These are phyloP conservation scores for Zymoseptoria passerinii DNA, from an alignment of 2,329 filamentous ascomycete genomes.

Conservation along the genomic window DNA sequence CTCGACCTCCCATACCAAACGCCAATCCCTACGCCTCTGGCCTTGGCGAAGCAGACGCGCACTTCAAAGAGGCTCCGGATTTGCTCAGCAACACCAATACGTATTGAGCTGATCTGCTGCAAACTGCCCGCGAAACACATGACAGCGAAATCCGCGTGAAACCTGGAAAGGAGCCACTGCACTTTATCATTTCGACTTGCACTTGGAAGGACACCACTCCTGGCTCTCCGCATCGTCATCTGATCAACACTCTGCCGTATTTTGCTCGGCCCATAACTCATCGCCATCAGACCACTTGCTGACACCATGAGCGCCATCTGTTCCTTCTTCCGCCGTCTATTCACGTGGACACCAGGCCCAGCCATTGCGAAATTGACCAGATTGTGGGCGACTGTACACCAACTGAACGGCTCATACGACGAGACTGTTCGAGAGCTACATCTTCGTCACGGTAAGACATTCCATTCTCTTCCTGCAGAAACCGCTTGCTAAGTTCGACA, in stretches of 20 bases:
- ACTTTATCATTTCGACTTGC: background rate
- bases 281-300: background rate
- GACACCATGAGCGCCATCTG: background rate
- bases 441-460: slow-evolving; percentile 8
- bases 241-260: background rate
- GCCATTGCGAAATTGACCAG: slow-evolving; percentile 15
- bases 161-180: background rate
- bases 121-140: background rate
- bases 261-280: background rate
- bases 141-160: background rate
- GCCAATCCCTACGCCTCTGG: background rate
- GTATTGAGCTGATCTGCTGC: background rate
- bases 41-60: background rate
- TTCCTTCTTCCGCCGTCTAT: slow-evolving; percentile 2
- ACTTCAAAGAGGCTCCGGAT: background rate
- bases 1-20: background rate
- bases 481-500: background rate
- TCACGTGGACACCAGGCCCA: slow-evolving; percentile 12
- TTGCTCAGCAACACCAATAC: background rate
- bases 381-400: slow-evolving; percentile 15
- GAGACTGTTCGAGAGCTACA: slow-evolving; percentile 11
- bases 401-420: slow-evolving; percentile 13
- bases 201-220: background rate
- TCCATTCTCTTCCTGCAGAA: background rate
- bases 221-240: background rate